Evolutionary conservation across 768 basidiomycete species (phyloP), one percentile per base, ranked within the genome.

Genomic region (Agrocybe pediades): DNA sequence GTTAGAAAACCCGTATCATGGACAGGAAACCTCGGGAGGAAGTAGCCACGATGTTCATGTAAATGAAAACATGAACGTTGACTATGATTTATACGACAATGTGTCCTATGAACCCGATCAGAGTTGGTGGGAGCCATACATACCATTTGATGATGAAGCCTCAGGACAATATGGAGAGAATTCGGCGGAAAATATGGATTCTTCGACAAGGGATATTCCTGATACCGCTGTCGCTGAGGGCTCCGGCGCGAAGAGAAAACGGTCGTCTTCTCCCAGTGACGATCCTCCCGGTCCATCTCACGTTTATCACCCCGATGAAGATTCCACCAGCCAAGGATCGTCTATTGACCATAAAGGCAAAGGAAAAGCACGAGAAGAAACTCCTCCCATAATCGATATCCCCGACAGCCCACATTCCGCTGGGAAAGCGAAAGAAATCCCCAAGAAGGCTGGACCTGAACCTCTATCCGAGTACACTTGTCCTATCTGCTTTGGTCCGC

Each of bases 401-500:
- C 45, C 49, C 39, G 55, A 57, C 25, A 42, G 48, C n/a, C 49
- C 55, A 48, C 41, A 11, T 4, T 13, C 11, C n/a, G 33, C 53
- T 45, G 15, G 19, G 21, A 29, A 17, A 24, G n/a, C n/a, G 17
- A 50, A 46, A 26, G 51, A 13, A 53, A 45, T 42, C 50, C 64
- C 49, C 4, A 51, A 58, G 25, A 56, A 59, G 48, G 60, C 64
- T 19, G 50, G 53, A 41, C 51, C 65, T 9, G 75, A 78, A 25
- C 72, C 67, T 0, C 75, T 89, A 15, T 77, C 85, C 0, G 70
- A 76, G n/a, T 91, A 90, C 65, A 82, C 80, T 0, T 91, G 90
- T 62, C 90, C 90, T 9, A 87, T 92, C 55, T 92, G 90, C 64
- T 90, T 90, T 74, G 84, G 76, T 36, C 80, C 87, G 0, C 89